Conservation (phyloP, 768 basidiomycete species). For the Boletus sensibilis region DNA sequence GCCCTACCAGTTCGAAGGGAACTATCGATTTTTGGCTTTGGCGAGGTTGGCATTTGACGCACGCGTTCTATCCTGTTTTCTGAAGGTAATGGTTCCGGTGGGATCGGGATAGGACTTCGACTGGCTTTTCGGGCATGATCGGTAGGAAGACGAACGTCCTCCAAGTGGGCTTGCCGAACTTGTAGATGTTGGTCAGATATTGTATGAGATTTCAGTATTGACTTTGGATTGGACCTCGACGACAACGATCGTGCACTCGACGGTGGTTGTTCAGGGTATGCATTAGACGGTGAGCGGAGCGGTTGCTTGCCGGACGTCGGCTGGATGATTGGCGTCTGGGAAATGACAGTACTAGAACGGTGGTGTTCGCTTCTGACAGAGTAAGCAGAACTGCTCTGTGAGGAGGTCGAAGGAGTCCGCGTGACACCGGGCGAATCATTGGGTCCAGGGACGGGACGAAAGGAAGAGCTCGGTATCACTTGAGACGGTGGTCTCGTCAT, state of each 20-base stretch:
- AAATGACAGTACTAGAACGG: neutral
- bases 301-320: conserved; percentile 3
- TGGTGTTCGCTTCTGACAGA: conserved; percentile 7
- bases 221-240: conserved; percentile 34
- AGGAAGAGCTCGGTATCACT: conserved; percentile 12
- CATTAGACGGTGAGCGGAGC: conserved; percentile 11
- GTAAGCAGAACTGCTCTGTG: conserved; percentile 15
- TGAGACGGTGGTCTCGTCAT: conserved; percentile 62
- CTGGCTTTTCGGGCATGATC: conserved; percentile 15
- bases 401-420: conserved; percentile 21
- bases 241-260: conserved; percentile 15
- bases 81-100: conserved; percentile 6
- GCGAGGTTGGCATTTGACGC: conserved; percentile 4
- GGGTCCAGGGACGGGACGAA: neutral
- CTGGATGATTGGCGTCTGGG: neutral
- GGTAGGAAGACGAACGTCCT: conserved; percentile 1
- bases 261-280: conserved; percentile 16
- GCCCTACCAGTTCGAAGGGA: conserved; percentile 22
- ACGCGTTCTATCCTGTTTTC: conserved; percentile 10
- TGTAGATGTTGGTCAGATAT: conserved; percentile 20
- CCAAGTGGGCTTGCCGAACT: conserved; percentile 7
- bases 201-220: conserved; percentile 26
- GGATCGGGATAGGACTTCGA: conserved; percentile 6
- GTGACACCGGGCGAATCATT: conserved; percentile 6
- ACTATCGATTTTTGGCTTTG: conserved; percentile 8